These are phyloP conservation scores for Peniophora sp. DNA, from an alignment of 1,284 basidiomycete species.

Conservation along the genomic window DNA sequence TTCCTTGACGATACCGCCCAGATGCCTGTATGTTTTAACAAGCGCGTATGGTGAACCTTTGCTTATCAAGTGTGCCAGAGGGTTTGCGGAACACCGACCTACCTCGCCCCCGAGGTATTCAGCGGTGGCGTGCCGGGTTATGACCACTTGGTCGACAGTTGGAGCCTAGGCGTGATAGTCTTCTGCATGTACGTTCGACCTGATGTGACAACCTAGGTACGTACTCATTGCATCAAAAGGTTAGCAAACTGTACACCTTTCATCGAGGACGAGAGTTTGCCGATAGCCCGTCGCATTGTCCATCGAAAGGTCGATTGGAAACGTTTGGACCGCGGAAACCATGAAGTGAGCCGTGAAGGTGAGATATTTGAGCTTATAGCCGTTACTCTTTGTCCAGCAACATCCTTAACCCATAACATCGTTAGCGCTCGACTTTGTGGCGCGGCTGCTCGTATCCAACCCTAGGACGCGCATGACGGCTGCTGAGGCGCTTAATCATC, in stretches of 20 bases:
- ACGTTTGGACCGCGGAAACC: no score
- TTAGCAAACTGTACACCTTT: slow-evolving; percentile 67
- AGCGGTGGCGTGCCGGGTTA: slow-evolving; percentile 60
- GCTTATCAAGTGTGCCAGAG: slow-evolving; percentile 37
- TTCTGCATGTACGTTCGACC: slow-evolving; percentile 63
- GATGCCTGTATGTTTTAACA: slow-evolving; percentile 41
- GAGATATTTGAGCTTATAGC: no score
- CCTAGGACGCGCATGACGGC: no score
- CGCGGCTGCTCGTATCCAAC: no score
- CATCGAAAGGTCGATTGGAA: slow-evolving; percentile 57
- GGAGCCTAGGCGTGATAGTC: slow-evolving; percentile 89
- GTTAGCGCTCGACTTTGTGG: no score
- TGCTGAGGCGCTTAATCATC: no score
- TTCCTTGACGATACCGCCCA: slow-evolving; percentile 70
- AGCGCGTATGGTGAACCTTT: background rate
- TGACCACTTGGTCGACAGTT: slow-evolving; percentile 81
- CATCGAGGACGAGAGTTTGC: slow-evolving; percentile 53
- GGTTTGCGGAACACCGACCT: slow-evolving; percentile 81
- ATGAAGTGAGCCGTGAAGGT: no score
- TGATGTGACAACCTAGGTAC: background rate
- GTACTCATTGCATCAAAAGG: slow-evolving; percentile 38
- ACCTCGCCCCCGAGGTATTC: slow-evolving; percentile 87
- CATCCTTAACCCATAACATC: no score
- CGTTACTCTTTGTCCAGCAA: no score
- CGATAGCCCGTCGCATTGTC: slow-evolving; percentile 46